Evolutionary conservation across 1,284 basidiomycete genomes (phyloP).

Genomic region (Vanrija pseudolonga): DNA sequence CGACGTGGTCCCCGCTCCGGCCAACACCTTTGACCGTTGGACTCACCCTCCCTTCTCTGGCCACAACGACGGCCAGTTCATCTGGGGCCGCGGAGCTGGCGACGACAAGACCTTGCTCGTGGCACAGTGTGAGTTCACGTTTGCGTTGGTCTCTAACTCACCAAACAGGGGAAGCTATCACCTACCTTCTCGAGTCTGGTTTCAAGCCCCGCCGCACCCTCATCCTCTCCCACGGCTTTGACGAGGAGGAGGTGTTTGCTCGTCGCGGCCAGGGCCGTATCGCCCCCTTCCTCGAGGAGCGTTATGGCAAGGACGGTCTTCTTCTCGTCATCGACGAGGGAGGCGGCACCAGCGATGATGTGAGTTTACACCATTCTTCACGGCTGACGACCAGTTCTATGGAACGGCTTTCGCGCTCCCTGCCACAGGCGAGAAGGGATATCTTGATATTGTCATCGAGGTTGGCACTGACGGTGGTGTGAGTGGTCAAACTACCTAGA

Average conservation of each 20-base stretch:
- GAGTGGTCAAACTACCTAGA: constrained; percentile 9
- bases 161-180: constrained; percentile 43
- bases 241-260: constrained; percentile 47
- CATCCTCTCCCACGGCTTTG: constrained; percentile 46
- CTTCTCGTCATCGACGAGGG: constrained; percentile 51
- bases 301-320: constrained; percentile 45
- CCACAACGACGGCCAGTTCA: constrained; percentile 38
- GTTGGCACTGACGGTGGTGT: constrained; percentile 47
- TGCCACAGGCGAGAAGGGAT: constrained; percentile 45
- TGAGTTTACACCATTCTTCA: constrained; percentile 11
- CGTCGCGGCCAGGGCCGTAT: constrained; percentile 46
- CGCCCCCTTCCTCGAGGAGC: constrained; percentile 42
- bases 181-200: constrained; percentile 36
- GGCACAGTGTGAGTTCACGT: constrained; percentile 45
- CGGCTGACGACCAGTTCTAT: constrained; percentile 25
- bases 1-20: constrained; percentile 48
- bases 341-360: constrained; percentile 31
- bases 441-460: constrained; percentile 41
- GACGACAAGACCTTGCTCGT: constrained; percentile 49
- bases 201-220: constrained; percentile 44
- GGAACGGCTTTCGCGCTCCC: constrained; percentile 42
- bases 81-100: constrained; percentile 47
- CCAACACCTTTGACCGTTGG: constrained; percentile 44
- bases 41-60: constrained; percentile 47
- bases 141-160: no score